phyloP scores from a whole-genome alignment of 306 rosid genomes.

The Medicago truncatula region MtrunA17r5.0-ANR NC_053047.1:2683001-2683500 shows the following conservation, averaged over 20 bases:
- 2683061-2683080: constrained; percentile 3
- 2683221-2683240: constrained; percentile 57
- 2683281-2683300: constrained; percentile 51
- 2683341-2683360: constrained; percentile 75
- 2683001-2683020: not conserved
- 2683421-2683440: constrained; percentile 40
- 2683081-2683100: constrained; percentile 42
- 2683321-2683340: constrained; percentile 82
- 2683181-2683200: constrained; percentile 45
- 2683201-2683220: constrained; percentile 48
- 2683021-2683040: not conserved
- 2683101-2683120: constrained; percentile 32
- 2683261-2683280: constrained; percentile 47
- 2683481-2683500: constrained; percentile 28
- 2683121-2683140: not conserved
- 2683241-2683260: constrained; percentile 56
- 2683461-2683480: constrained; percentile 30
- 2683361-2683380: constrained; percentile 80
- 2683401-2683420: constrained; percentile 55
- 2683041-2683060: constrained; percentile 26
- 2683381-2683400: constrained; percentile 90
- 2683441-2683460: constrained; percentile 37
- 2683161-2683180: constrained; percentile 38
- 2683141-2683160: constrained; percentile 38
- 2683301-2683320: constrained; percentile 75